Base-by-base conservation (phyloP, 805 yeast species). In the Isabelozyma rhagii region DNA sequence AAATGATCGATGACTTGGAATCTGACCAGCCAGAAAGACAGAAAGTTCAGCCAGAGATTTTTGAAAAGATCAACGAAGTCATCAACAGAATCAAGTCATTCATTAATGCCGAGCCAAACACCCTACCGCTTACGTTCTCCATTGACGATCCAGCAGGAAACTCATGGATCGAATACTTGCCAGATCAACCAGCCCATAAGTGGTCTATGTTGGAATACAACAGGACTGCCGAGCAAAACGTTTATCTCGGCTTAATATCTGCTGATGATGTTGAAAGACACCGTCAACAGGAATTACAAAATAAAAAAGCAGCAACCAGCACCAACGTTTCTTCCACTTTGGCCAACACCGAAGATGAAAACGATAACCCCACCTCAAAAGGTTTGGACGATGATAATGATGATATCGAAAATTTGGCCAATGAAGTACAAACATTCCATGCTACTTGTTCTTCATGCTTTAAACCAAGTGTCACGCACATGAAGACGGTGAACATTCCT, bases 141-240 rank as follows among this genome's bases (percentile, higher is more conserved):
- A 72, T 90, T 9, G 97, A 92, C 67, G 99, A 94, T 68, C 97
- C 99, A 28, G 81, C 97, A 1, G 99, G 99, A 13, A 94, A 94
- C 73, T 93, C 98, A 4, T 94, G 97, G 96, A 83, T 94, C 48
- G 97, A 89, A 63, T 89, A 79, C 66, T 69, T 81, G 51, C 97
- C 97, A 15, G 92, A 89, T 51, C 97, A 90, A 65, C 79, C 96
- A 4, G 75, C 87, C 38, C 96, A 89, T 68, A 90, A 92, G 68
- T 93, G 97, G 97, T 79, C 94, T 25, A 87, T 83, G 67, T 75
- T 79, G 34, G 92, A 89, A 60, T 94, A 92, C 66, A 70, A 78
- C 57, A 82, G 99, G 69, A 81, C 94, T 1, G 90, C 89, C 42
- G 96, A 89, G 55, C 98, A 94, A 69, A 88, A 90, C 60, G 90